Evolutionary conservation across 768 basidiomycete species (phyloP), one percentile per base, ranked within the genome.

Genomic region (Cyclocybe cylindracea): DNA sequence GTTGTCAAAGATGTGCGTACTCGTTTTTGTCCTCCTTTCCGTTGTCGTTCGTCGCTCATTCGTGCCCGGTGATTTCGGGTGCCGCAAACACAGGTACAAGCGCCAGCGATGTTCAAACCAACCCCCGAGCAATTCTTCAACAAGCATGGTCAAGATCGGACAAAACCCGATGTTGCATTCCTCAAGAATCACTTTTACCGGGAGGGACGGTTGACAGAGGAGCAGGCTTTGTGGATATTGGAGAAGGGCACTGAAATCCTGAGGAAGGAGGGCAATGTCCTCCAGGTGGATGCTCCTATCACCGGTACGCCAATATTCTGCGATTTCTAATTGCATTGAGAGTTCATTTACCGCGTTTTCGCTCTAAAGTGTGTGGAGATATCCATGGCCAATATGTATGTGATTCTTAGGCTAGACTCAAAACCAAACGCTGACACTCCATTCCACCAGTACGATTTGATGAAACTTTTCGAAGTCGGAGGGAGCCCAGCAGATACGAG

Each of bases 131-230:
- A 98, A 68, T 99, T 98, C 82, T 98, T 87, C 74, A 87, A 89
- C 51, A 71, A 71, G 47, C 72, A 73, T 46, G 73, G 75, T 29
- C 80, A 84, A 61, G 96, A 98, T 75, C 86, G 82, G 39, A 80
- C 86, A 29, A 98, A 96, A 70, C 96, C 96, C 8, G 92, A 98
- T 69, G 78, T 98, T 59, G 94, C 91, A 29, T 98, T 94, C 70
- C 80, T 99, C 56, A 99, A 98, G 78, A 98, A 98, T 63, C 97
- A 99, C 73, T 98, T 99, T 67, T 98, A 98, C 70, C 84, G 97
- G 34, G 96, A 98, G 69, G 96, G 96, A 0, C 78, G 95, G 45
- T 60, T 98, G 59, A 94, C 86, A 13, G 96, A 98, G 68, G 92
- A 95, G 40, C 94, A 98, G 68, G 97, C 97, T 3, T 66, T 97